These are phyloP conservation scores for Fusarium setosum DNA, from an alignment of 2,329 filamentous ascomycete species.

Conservation along the genomic window DNA sequence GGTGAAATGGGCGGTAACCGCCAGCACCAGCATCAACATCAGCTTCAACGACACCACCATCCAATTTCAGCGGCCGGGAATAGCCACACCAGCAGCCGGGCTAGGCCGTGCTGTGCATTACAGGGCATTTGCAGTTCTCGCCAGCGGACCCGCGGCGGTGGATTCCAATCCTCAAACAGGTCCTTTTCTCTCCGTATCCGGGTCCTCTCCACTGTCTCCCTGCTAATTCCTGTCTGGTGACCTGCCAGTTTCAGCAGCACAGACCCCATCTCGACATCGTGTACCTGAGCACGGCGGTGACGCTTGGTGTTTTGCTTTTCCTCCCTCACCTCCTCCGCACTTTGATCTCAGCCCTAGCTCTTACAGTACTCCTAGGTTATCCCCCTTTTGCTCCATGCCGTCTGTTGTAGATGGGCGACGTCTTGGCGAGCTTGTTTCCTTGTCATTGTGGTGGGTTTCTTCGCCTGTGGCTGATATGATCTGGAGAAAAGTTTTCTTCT, in stretches of 20 bases:
- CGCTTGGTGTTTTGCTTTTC: constrained; percentile 17
- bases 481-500: not conserved
- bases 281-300: constrained; percentile 18
- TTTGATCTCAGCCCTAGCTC: constrained; percentile 34
- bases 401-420: not conserved
- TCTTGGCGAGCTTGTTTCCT: constrained; percentile 4
- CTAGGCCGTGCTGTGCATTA: constrained; percentile 1
- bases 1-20: not conserved
- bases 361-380: not conserved
- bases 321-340: constrained; percentile 26
- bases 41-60: not conserved
- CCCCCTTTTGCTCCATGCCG: not conserved
- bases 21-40: not conserved
- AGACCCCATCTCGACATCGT: constrained; percentile 21
- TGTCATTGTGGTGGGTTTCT: not conserved
- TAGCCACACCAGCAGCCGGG: constrained; percentile 1
- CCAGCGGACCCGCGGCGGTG: constrained; percentile 28
- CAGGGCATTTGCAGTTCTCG: not conserved
- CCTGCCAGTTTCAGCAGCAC: constrained; percentile 27
- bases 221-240: constrained; percentile 32
- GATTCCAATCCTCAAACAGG: not conserved
- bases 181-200: constrained; percentile 19
- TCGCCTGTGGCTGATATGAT: constrained; percentile 1
- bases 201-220: constrained; percentile 24
- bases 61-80: constrained; percentile 2